Base-by-base conservation (phyloP, 352 stramenopile genomes). In the Globisporangium polare region DNA sequence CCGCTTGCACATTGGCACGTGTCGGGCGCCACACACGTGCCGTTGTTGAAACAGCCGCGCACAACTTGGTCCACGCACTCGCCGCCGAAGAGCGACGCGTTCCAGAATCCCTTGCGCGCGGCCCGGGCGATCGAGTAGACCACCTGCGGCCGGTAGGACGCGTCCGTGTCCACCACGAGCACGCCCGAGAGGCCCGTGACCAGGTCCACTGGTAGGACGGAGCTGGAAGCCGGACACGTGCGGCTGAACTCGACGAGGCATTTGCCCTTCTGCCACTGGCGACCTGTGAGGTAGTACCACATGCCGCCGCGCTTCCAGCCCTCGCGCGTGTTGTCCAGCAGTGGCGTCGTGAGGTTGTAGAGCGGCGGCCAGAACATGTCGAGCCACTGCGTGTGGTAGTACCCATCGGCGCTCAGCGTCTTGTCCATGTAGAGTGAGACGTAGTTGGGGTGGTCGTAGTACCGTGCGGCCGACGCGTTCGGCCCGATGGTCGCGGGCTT, bases 341-440 rank as follows among this genome's bases (percentile, higher is more conserved):
- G 53, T 2, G 86, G 80, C 17, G 70, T 64, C 13, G 86, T 96
- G 56, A 98, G 85, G 24, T 51, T 72, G 77, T 99, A 97, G 22
- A 96, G 81, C 18, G 93, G 86, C 35, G 92, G 84, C 87, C 94
- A 98, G 35, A 77, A 78, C 92, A 99, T 98, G 26, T 71, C 71
- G 22, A 75, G 63, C 92, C 93, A 98, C 24, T 88, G 70, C 5
- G 92, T 97, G 68, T 98, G 94, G 46, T 80, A 83, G 20, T 81
- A 67, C 26, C 82, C 86, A 69, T 98, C 91, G 24, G 65, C 71
- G 50, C 91, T 91, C 50, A 83, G 55, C 31, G 71, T 75, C 57
- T 70, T 77, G 76, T 98, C 86, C 96, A 99, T 99, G 71, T 98
- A 98, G 15, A 77, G 83, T 15, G 92, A 98, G 58, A 96, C 98